These are phyloP conservation scores for Debaryomycetaceae sp. DNA, from an alignment of 1,139 yeast genomes.

Conservation along the genomic window DNA sequence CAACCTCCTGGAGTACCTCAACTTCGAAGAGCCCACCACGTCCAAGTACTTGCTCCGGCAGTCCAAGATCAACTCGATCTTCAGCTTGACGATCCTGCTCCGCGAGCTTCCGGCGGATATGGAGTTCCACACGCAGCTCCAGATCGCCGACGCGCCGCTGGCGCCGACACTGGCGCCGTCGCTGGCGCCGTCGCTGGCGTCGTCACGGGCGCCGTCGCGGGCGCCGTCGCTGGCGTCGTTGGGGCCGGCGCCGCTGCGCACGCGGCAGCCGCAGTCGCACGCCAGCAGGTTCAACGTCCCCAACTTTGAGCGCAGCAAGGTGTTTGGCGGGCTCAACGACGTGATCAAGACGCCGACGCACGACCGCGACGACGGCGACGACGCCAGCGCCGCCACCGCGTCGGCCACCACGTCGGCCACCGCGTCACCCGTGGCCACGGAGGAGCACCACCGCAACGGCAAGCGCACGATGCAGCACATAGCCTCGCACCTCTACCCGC, in stretches of 20 bases:
- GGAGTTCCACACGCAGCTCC: constrained; percentile 41
- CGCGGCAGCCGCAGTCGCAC: background rate
- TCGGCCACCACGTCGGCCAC: background rate
- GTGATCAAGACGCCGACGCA: constrained; percentile 17
- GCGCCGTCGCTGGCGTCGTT: too few species aligned
- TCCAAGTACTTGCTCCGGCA: constrained; percentile 67
- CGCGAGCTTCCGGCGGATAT: constrained; percentile 38
- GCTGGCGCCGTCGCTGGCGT: too few species aligned
- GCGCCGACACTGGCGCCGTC: too few species aligned
- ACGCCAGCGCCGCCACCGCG: background rate
- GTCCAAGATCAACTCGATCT: constrained; percentile 77
- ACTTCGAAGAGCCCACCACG: constrained; percentile 47
- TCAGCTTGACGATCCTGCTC: constrained; percentile 43
- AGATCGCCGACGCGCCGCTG: constrained; percentile 31
- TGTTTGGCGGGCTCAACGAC: constrained; percentile 39
- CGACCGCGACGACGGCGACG: background rate
- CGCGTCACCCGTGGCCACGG: too few species aligned
- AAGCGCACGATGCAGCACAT: too few species aligned
- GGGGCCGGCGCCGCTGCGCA: background rate
- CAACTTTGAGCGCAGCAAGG: constrained; percentile 33
- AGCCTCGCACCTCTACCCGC: too few species aligned
- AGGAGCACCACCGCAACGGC: too few species aligned
- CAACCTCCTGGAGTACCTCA: constrained; percentile 70
- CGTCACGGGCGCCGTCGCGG: too few species aligned
- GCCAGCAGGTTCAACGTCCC: constrained; percentile 31